Base-by-base conservation (phyloP, 2,329 filamentous ascomycete species). In the Sclerotinia minor region DNA sequence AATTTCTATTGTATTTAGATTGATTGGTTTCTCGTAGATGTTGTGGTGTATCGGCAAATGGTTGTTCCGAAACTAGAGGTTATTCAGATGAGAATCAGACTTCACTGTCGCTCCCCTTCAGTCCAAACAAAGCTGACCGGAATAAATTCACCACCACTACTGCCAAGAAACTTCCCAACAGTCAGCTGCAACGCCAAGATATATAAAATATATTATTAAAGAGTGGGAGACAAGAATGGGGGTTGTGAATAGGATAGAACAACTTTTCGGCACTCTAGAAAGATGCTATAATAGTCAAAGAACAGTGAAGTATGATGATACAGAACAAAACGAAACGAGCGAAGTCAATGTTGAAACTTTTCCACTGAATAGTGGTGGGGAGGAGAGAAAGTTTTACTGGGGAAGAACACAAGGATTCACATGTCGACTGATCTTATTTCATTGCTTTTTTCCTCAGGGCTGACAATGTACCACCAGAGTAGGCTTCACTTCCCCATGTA, bases 61-160 rank as follows among this genome's bases (percentile, higher is more conserved):
- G 45, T 50, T 61, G 15, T 50, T 61, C 59, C 59, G 29, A 50
- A 50, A 61, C 26, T 21, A 19, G 59, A 61, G n/a, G 59, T 38
- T 50, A 50, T 61, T 61, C 45, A 19, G 59, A 61, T 61, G 32
- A 50, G 9, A 41, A 5, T 38, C 5, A 61, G 45, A 61, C 45
- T 50, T 61, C 59, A 61, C 59, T 38, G 59, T 61, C 45, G 59
- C 59, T 55, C 21, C 21, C 32, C 32, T 61, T 61, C 59, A 50
- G 21, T 21, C 45, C 29, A 24, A 35, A 61, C n/a, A 61, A 61
- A 21, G 21, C 11, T n/a, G 45, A 35, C 44, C 44, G 24, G 26
- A 35, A 49, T n/a, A 41, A 41, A 49, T 57, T 15, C n/a, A 24
- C 35, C 29, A 24, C 44, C 11, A 57, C 7, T 2, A 15, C n/a